Evolutionary conservation across 225 moss, liverwort and hornwort species (phyloP), one percentile per base, ranked within the genome.

Genomic region (Polytrichum commune): DNA sequence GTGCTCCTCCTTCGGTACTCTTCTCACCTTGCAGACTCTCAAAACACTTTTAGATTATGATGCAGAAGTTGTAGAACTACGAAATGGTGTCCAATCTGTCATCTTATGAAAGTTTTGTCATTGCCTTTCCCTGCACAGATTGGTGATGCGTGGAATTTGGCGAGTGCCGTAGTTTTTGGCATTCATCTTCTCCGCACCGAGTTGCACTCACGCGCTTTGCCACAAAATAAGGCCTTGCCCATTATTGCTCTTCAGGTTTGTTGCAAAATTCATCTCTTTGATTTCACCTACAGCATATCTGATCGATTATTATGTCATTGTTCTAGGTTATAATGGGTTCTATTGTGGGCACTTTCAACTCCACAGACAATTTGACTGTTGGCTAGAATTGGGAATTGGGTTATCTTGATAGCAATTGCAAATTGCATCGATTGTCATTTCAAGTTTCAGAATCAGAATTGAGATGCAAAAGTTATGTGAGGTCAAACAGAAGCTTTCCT

Each of bases 121-220:
- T 20, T 58, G 20, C 58, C 46, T 46, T 46, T 58, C 24, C 22
- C 26, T 18, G 0, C 35, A 25, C 75, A 82, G 81, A 68, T 84
- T 19, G 95, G 93, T 62, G 95, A 91, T 82, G 70, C 86, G 22
- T 95, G 88, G 87, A 93, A 85, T 75, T 84, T 95, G 54, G 78
- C 84, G n/a, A 93, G 92, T 61, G 84, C 95, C 18, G 76, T 95
- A 28, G 76, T 88, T 8, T 91, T 91, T 77, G 91, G 92, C 73
- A 64, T 91, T 32, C 95, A 95, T 27, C 70, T 93, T 60, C 81
- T 90, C 35, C 80, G 90, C 76, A 88, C 90, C 26, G 93, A 95
- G 73, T 74, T 86, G 70, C 71, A 87, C 57, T 95, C 91, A 5
- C 82, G 53, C 1, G 66, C 38, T 29, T 73, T 84, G 33, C 72